These are phyloP conservation scores for Lipomyces kockii DNA, from an alignment of 805 yeast species.

Conservation along the genomic window DNA sequence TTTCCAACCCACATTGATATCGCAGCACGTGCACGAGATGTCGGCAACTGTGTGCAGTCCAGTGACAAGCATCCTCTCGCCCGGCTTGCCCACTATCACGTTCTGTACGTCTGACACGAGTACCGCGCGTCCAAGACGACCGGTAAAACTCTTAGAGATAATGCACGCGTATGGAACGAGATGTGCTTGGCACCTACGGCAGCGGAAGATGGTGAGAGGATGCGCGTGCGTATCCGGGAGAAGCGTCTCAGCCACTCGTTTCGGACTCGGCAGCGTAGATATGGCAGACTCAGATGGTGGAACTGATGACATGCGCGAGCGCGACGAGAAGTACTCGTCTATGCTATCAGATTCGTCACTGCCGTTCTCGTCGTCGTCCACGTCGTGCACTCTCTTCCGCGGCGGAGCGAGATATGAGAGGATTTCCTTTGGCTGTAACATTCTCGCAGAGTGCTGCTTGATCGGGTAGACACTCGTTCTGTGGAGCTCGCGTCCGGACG, in stretches of 20 bases:
- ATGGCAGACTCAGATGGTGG: not conserved
- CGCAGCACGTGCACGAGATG: slow-evolving; percentile 59
- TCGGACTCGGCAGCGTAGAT: not conserved
- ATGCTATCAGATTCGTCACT: slow-evolving; percentile 4
- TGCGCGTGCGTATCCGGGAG: slow-evolving; percentile 12
- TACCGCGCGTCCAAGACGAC: slow-evolving; percentile 30
- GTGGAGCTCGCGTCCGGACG: slow-evolving; percentile 7
- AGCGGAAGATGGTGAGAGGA: slow-evolving; percentile 23
- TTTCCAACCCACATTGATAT: slow-evolving; percentile 63
- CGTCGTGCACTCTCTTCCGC: not conserved
- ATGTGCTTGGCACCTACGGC: slow-evolving; percentile 29
- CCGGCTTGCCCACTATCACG: slow-evolving; percentile 16
- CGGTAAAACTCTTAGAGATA: slow-evolving; percentile 29
- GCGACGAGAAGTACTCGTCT: not conserved
- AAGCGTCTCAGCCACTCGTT: slow-evolving; percentile 4
- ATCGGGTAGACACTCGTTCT: slow-evolving; percentile 6
- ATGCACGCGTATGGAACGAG: slow-evolving; percentile 14
- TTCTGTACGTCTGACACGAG: slow-evolving; percentile 26
- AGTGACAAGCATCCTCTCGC: slow-evolving; percentile 52
- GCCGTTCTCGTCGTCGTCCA: not conserved
- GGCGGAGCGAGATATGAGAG: slow-evolving; percentile 11
- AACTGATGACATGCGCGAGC: not conserved
- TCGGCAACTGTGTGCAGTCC: slow-evolving; percentile 62
- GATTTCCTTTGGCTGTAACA: not conserved
- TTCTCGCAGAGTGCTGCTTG: not conserved